Evolutionary conservation across 495 filamentous ascomycete species (phyloP).

Genomic region (Daldinia caldariorum): DNA sequence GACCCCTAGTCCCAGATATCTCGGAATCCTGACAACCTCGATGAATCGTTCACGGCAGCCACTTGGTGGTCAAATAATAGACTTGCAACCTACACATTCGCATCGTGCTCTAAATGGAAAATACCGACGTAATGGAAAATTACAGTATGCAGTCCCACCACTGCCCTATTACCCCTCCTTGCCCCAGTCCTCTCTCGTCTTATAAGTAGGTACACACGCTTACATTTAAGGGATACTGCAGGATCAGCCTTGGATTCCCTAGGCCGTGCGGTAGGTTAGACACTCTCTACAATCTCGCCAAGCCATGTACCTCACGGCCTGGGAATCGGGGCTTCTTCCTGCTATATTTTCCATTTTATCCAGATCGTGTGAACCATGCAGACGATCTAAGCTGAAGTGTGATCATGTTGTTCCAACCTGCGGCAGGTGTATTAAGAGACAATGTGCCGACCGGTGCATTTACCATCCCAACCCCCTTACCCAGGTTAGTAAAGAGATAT

Average conservation of each 20-base stretch:
- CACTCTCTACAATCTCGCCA: background rate
- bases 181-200: background rate
- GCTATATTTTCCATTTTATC: slow-evolving; percentile 11
- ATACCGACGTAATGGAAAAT: slow-evolving; percentile 49
- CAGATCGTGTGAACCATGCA: slow-evolving; percentile 45
- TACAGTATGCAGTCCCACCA: slow-evolving; percentile 39
- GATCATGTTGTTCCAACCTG: slow-evolving; percentile 50
- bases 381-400: slow-evolving; percentile 48
- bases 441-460: slow-evolving; percentile 46
- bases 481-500: slow-evolving; percentile 36
- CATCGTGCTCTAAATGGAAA: slow-evolving; percentile 36
- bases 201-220: slow-evolving; percentile 21
- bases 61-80: slow-evolving; percentile 47
- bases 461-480: slow-evolving; percentile 50
- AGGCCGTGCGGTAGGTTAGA: slow-evolving; percentile 11
- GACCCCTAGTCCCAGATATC: background rate
- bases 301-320: slow-evolving; percentile 10
- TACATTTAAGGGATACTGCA: slow-evolving; percentile 19
- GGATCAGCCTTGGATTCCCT: slow-evolving; percentile 20
- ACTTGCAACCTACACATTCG: slow-evolving; percentile 39
- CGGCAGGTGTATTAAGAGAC: slow-evolving; percentile 45
- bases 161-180: background rate
- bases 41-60: slow-evolving; percentile 42
- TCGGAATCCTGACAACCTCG: background rate
- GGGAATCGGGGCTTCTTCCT: slow-evolving; percentile 24